A percentile compares a stretch with the other conserved stretches of the same genome.
Conservation (phyloP, 768 basidiomycete genomes). For the Lactarius hengduanensis region DNA sequence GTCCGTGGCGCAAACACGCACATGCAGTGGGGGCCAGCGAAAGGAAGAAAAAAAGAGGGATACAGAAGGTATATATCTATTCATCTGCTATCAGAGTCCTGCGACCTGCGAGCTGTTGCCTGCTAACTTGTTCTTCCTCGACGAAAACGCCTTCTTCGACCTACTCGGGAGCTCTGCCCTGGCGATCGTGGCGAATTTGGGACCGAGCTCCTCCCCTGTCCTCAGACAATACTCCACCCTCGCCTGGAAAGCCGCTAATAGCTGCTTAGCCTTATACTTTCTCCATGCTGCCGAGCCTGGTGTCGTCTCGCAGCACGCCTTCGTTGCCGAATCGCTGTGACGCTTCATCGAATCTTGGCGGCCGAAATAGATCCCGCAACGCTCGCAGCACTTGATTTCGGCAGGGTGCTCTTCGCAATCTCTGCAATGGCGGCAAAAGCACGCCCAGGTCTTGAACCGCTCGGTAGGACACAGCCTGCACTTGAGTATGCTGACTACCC, state of each 20-base stretch:
- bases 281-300: neutral
- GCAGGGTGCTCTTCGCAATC: neutral
- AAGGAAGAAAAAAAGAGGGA: neutral
- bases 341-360: neutral
- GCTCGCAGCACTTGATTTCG: neutral
- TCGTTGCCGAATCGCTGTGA: neutral
- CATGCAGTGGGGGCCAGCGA: neutral
- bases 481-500: neutral
- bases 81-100: neutral
- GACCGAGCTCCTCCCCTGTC: neutral
- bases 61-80: neutral
- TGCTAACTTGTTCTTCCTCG: neutral
- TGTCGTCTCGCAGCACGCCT: neutral
- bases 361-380: neutral
- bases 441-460: neutral
- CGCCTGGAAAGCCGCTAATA: neutral
- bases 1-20: neutral
- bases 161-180: neutral
- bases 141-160: neutral
- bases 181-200: neutral
- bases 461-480: conserved; percentile 4
- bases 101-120: neutral
- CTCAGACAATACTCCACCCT: neutral
- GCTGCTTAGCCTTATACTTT: neutral
- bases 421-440: neutral